phyloP scores from a whole-genome alignment of 768 basidiomycete genomes.

The Mrakia blollopis region DNA sequence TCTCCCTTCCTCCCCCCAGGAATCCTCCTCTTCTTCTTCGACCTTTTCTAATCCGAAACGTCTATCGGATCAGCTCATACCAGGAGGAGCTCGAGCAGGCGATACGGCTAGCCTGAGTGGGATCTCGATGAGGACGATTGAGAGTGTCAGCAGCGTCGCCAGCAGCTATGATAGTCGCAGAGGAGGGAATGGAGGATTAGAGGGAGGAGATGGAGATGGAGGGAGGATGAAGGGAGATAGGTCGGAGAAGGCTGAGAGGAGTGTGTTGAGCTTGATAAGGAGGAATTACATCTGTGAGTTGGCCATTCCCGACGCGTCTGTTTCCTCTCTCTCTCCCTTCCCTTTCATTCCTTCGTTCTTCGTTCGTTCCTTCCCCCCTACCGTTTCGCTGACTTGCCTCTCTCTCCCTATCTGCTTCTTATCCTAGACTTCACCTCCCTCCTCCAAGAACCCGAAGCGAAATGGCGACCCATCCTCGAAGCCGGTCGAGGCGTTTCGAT shows the following conservation, averaged over 20 bases:
- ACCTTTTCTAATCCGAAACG: constrained; percentile 38
- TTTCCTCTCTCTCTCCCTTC: neutral
- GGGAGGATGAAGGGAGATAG: constrained; percentile 9
- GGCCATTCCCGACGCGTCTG: neutral
- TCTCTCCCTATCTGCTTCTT: no score
- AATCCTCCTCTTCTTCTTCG: constrained; percentile 47
- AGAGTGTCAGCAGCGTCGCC: constrained; percentile 22
- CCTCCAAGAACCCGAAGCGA: constrained; percentile 93
- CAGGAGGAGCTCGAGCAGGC: neutral
- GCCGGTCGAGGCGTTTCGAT: constrained; percentile 76
- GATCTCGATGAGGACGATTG: constrained; percentile 40
- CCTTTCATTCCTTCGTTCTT: neutral
- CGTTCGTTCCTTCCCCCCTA: neutral
- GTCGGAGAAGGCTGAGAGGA: constrained; percentile 29
- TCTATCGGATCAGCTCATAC: constrained; percentile 19
- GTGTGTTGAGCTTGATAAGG: constrained; percentile 69
- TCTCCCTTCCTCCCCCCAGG: constrained; percentile 49
- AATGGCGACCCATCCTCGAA: constrained; percentile 81
- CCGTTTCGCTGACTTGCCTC: constrained; percentile 24
- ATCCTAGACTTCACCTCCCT: constrained; percentile 76
- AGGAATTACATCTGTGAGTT: constrained; percentile 78
- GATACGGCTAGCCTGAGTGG: constrained; percentile 41
- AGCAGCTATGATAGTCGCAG: constrained; percentile 14
- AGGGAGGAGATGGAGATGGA: neutral
- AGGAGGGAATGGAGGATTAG: neutral